Evolutionary conservation across 2,329 filamentous ascomycete genomes (phyloP).

Genomic region (Alternaria viburni): DNA sequence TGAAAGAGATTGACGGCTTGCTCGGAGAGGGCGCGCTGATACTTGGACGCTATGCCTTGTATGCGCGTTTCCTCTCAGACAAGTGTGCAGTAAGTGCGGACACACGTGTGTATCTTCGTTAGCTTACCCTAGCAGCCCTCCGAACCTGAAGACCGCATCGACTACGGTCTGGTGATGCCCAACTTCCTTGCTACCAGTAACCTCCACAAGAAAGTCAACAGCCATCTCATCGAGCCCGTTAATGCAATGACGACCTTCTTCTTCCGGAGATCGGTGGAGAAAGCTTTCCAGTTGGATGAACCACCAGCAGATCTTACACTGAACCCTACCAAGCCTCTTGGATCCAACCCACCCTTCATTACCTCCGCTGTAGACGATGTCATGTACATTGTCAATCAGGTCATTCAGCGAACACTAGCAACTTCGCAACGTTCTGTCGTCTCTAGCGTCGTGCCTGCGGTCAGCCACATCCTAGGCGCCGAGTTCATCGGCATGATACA

Average conservation of each 20-base stretch:
- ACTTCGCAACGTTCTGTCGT: constrained; percentile 84
- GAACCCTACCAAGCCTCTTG: constrained; percentile 72
- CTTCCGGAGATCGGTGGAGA: constrained; percentile 94
- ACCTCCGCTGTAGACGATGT: constrained; percentile 96
- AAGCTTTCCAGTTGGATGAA: constrained; percentile 96
- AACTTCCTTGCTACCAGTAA: constrained; percentile 79
- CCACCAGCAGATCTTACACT: constrained; percentile 79
- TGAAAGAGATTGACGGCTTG: constrained; percentile 92
- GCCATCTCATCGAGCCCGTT: constrained; percentile 79
- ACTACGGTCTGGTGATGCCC: constrained; percentile 68
- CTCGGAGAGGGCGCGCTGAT: constrained; percentile 89
- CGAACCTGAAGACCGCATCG: constrained; percentile 59
- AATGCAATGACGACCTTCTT: constrained; percentile 95
- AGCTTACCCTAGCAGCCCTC: constrained; percentile 32
- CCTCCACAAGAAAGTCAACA: constrained; percentile 77
- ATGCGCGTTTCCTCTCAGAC: constrained; percentile 83
- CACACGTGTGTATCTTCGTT: background rate
- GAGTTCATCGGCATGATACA: constrained; percentile 98
- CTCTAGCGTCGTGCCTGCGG: constrained; percentile 75
- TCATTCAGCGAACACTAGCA: constrained; percentile 83
- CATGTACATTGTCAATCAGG: constrained; percentile 97
- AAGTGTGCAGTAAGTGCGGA: constrained; percentile 75
- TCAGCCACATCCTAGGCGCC: constrained; percentile 79
- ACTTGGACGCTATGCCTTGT: constrained; percentile 91
- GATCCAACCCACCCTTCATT: constrained; percentile 84